Conservation (phyloP, 306 rosid genomes). For the Lathyrus oleraceus region DNA sequence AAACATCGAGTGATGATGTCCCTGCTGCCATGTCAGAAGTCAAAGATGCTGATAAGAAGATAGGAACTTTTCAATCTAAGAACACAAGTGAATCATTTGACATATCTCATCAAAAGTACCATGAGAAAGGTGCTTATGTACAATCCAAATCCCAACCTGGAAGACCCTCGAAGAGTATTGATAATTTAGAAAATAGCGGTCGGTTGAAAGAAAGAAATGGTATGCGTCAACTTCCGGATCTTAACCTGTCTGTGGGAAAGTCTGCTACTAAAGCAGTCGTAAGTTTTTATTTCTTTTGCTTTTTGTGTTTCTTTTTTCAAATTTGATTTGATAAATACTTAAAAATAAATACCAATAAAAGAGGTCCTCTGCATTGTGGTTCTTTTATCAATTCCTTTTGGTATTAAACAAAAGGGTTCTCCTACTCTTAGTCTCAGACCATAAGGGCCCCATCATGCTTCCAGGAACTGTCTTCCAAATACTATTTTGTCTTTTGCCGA, state of each 20-base stretch:
- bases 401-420: constrained; percentile 21
- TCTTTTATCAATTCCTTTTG: constrained; percentile 24
- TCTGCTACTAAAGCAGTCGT: constrained; percentile 54
- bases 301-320: not conserved
- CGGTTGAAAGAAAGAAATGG: constrained; percentile 70
- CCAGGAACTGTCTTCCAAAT: constrained; percentile 18
- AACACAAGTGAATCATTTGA: constrained; percentile 55
- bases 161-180: constrained; percentile 45
- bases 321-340: constrained; percentile 19
- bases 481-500: constrained; percentile 19
- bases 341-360: constrained; percentile 8
- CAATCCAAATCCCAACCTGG: constrained; percentile 71
- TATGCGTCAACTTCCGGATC: constrained; percentile 61
- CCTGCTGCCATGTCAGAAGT: constrained; percentile 48
- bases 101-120: constrained; percentile 53
- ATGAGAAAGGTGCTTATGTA: constrained; percentile 61
- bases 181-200: constrained; percentile 53
- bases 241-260: constrained; percentile 61
- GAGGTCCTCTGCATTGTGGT: constrained; percentile 16
- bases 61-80: constrained; percentile 59
- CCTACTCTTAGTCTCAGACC: constrained; percentile 3
- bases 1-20: constrained; percentile 59
- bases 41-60: constrained; percentile 69
- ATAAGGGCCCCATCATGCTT: constrained; percentile 21
- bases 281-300: constrained; percentile 47